Conservation (phyloP, 345 rosid species). For the Linum trigynum region DNA sequence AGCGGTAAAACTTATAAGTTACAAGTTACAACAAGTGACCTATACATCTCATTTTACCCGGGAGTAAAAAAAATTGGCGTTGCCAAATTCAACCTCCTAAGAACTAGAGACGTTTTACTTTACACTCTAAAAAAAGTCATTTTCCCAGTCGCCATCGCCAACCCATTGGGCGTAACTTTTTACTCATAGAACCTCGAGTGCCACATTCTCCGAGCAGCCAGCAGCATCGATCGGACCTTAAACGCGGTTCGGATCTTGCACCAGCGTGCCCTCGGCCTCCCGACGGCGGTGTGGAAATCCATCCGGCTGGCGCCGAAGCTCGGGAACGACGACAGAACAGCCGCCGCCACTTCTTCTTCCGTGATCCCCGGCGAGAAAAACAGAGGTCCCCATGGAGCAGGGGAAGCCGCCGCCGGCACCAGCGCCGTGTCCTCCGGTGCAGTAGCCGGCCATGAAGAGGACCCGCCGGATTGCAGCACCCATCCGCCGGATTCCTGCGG, state of each 20-base stretch:
- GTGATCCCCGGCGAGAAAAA: conserved; percentile 11
- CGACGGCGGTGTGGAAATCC: neutral
- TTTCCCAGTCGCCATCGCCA: too few species aligned
- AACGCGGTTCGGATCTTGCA: conserved; percentile 61
- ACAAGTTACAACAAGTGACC: too few species aligned
- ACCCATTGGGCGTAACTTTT: too few species aligned
- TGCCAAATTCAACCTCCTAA: too few species aligned
- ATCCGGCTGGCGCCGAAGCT: conserved; percentile 11
- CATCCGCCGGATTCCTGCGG: neutral
- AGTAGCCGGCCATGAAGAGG: conserved; percentile 8
- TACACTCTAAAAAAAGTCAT: too few species aligned
- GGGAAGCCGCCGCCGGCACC: conserved; percentile 12
- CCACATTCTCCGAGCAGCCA: conserved; percentile 22
- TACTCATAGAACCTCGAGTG: neutral
- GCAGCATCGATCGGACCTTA: conserved; percentile 24
- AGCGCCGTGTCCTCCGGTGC: neutral
- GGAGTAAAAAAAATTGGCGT: too few species aligned
- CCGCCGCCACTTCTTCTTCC: conserved; percentile 18
- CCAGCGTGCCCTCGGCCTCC: conserved; percentile 51
- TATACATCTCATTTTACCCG: too few species aligned
- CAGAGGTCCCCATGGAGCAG: conserved; percentile 18
- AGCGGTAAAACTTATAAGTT: too few species aligned
- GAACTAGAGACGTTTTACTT: too few species aligned
- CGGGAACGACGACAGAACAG: conserved; percentile 17
- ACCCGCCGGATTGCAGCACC: neutral